Percentiles rank a stretch among this genome's conserved stretches.
phyloP scores from a whole-genome alignment of 2,329 filamentous ascomycete species.

The Pseudogymnoascus sp. region DNA sequence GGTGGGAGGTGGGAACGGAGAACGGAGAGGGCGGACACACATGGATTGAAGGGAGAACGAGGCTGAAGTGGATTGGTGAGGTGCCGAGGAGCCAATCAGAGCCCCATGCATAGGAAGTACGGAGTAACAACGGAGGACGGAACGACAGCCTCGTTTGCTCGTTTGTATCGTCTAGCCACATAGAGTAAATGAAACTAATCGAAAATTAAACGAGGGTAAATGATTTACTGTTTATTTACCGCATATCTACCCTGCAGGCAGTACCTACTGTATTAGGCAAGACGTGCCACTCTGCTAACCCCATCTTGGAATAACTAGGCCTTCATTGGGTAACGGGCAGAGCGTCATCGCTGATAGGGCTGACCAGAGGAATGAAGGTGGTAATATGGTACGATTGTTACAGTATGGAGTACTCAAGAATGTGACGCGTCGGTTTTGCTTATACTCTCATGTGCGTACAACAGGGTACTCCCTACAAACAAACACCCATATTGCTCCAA shows the following conservation, averaged over 20 bases:
- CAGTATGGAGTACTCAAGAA: background rate
- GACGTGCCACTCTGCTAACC: background rate
- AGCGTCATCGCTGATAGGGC: slow-evolving; percentile 1
- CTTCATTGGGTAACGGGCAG: background rate
- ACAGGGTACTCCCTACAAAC: background rate
- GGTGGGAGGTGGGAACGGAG: background rate
- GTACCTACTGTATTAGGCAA: background rate
- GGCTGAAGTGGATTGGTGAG: background rate
- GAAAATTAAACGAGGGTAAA: background rate
- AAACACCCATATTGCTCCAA: background rate
- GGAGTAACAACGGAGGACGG: background rate
- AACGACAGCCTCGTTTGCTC: background rate
- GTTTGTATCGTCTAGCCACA: background rate
- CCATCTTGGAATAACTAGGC: background rate
- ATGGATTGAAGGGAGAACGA: background rate
- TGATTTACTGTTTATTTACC: background rate
- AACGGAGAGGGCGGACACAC: background rate
- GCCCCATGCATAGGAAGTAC: background rate
- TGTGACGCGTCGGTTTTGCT: background rate
- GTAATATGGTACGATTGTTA: too few species aligned
- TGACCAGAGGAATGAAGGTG: background rate
- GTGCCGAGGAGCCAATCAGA: background rate
- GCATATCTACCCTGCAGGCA: background rate
- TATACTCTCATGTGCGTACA: background rate
- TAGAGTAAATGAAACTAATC: background rate